A percentile compares a stretch with the other conserved stretches of the same genome.
Conservation (phyloP, 2,329 filamentous ascomycete genomes). For the Cladophialophora psammophila region DNA sequence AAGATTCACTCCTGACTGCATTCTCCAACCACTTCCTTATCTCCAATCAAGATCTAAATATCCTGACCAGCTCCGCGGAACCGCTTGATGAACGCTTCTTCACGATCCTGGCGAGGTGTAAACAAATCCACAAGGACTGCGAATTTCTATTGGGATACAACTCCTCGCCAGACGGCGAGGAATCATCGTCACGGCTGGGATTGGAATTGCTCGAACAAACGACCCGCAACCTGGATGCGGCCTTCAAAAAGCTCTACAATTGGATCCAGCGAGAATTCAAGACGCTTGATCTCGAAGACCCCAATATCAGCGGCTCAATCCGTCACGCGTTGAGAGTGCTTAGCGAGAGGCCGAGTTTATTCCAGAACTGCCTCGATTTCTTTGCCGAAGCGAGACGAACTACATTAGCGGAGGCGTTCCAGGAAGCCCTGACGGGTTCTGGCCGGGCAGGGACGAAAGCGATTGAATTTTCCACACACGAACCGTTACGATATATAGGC, state of each 20-base stretch:
- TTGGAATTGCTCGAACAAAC: constrained; percentile 91
- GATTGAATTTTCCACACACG: constrained; percentile 92
- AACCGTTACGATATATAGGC: constrained; percentile 87
- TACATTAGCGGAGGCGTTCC: constrained; percentile 87
- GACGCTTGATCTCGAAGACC: constrained; percentile 88
- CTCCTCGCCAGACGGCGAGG: constrained; percentile 65
- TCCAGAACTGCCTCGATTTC: constrained; percentile 91
- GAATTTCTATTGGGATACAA: constrained; percentile 89
- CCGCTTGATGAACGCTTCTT: constrained; percentile 90
- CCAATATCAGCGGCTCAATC: constrained; percentile 86
- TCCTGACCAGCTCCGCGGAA: constrained; percentile 78
- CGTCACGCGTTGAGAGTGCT: constrained; percentile 83
- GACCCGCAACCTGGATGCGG: constrained; percentile 83
- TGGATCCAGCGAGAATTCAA: constrained; percentile 97
- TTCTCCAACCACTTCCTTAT: constrained; percentile 86
- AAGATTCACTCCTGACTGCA: constrained; percentile 79
- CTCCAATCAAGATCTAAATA: constrained; percentile 78
- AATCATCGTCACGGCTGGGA: constrained; percentile 79
- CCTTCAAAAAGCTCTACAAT: constrained; percentile 93
- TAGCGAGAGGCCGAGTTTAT: constrained; percentile 86
- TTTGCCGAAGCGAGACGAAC: constrained; percentile 91
- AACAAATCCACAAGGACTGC: constrained; percentile 86
- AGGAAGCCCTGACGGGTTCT: constrained; percentile 80
- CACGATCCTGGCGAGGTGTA: constrained; percentile 75
- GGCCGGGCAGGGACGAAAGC: constrained; percentile 72